phyloP scores from a whole-genome alignment of 345 rosid genomes.

The Dipteronia dyeriana region DNA sequence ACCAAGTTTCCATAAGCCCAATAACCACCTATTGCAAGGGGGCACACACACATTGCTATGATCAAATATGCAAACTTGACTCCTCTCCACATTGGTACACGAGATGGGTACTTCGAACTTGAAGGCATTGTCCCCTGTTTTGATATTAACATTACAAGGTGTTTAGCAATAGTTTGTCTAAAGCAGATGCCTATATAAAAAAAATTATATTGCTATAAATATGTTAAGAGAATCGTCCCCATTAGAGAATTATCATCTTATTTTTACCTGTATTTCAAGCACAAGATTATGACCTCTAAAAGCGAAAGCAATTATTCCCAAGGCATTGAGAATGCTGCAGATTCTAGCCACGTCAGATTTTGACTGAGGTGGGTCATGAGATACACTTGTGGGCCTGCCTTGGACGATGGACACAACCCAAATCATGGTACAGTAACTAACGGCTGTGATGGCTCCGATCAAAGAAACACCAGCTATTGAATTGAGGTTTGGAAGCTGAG shows the following conservation, averaged over 20 bases:
- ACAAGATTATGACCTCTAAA: conserved; percentile 71
- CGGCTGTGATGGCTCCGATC: conserved; percentile 57
- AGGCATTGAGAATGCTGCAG: conserved; percentile 37
- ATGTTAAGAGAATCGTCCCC: too few species aligned
- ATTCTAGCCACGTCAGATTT: conserved; percentile 25
- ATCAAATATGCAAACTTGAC: conserved; percentile 50
- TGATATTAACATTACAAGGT: too few species aligned
- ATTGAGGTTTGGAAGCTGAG: conserved; percentile 68
- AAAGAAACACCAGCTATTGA: conserved; percentile 66
- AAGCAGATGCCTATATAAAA: too few species aligned
- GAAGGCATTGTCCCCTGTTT: conserved; percentile 69
- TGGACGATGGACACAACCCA: conserved; percentile 42
- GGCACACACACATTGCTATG: conserved; percentile 54
- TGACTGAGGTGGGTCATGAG: conserved; percentile 31
- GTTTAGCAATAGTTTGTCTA: too few species aligned
- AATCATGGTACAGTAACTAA: conserved; percentile 49
- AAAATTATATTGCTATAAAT: too few species aligned
- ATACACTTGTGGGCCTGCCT: conserved; percentile 28
- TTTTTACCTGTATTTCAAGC: conserved; percentile 58
- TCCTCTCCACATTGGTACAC: conserved; percentile 63
- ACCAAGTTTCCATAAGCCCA: conserved; percentile 61
- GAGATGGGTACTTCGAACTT: conserved; percentile 44
- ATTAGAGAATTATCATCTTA: too few species aligned
- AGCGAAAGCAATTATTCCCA: conserved; percentile 60
- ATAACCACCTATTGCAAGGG: conserved; percentile 53